Evolutionary conservation across 129 eudicot species (phyloP), one percentile per base, ranked within the genome.

Genomic region (Pulicaria dysenterica): DNA sequence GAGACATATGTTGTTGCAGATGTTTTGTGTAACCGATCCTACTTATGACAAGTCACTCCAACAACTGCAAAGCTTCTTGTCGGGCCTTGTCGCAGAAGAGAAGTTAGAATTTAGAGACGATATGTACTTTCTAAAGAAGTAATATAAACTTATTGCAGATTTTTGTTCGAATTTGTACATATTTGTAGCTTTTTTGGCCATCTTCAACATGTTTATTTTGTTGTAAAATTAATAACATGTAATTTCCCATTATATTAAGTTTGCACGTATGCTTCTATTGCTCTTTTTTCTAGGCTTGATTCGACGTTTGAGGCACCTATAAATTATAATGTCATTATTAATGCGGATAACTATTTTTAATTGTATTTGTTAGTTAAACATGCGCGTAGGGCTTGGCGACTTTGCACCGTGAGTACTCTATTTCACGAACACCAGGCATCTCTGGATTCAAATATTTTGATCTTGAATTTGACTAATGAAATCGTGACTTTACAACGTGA

Each of bases 21-120:
- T 94, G 95, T 90, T 94, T 60, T 88, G 96, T 55, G 77, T 84
- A 46, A 86, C 88, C 49, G 96, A 88, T 86, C 97, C 91, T 69
- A 6, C 82, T 16, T 94, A 94, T 68, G 99, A 90, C 83, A 94
- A 94, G 82, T 94, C 99, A 65, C 90, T 94, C 63, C 99, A 94
- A 75, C 99, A 94, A 81, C 80, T 88, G 58, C 97, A 88, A 79
- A 88, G 91, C 85, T 94, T 90, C 84, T 82, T 94, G 80, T 78
- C 82, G 46, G 94, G 97, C 51, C 77, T 94, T 34, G 91, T 86
- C 82, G 88, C 91, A 17, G 97, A 94, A 79, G 99, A 94, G 76
- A 94, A 90, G 85, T 77, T 94, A 50, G 97, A 90, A 77, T 59
- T 94, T 14, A 90, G 88, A 75, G 99, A 94, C 58, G 88, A 85